Evolutionary conservation across 345 rosid species (phyloP).

Genomic region (Raphanus sativus): DNA sequence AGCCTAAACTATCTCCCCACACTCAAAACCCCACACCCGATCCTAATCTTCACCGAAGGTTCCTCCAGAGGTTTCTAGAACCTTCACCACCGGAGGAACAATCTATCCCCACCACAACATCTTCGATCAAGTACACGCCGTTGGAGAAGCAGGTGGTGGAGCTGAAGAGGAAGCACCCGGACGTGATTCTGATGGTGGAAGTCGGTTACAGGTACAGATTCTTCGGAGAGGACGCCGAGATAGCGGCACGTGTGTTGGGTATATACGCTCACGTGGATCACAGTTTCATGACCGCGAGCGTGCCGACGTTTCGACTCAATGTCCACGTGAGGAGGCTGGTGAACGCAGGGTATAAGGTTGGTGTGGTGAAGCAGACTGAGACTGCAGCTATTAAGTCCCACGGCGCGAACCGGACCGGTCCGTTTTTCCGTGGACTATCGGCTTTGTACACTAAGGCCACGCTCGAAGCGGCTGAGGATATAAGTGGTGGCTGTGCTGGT

Average conservation of each 20-base stretch:
- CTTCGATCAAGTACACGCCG: constrained; percentile 65
- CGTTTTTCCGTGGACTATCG: constrained; percentile 78
- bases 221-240: constrained; percentile 87
- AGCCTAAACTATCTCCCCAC: constrained; percentile 56
- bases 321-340: constrained; percentile 86
- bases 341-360: constrained; percentile 81
- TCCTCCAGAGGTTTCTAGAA: constrained; percentile 43
- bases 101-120: not conserved
- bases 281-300: constrained; percentile 80
- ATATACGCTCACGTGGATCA: constrained; percentile 80
- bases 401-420: constrained; percentile 58
- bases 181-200: constrained; percentile 85
- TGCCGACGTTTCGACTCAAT: constrained; percentile 86
- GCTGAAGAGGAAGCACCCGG: constrained; percentile 62
- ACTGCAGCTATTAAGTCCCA: constrained; percentile 91
- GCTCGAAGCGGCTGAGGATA: constrained; percentile 82
- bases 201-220: constrained; percentile 91
- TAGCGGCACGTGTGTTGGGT: constrained; percentile 73
- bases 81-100: constrained; percentile 15
- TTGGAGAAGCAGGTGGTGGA: constrained; percentile 80
- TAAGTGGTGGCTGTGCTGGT: constrained; percentile 47
- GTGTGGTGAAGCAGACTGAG: constrained; percentile 96
- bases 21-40: constrained; percentile 47
- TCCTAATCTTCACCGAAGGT: constrained; percentile 51
- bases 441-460: constrained; percentile 89